Conservation (phyloP, 805 yeast genomes). For the Ogataea thermomethanolica region DNA sequence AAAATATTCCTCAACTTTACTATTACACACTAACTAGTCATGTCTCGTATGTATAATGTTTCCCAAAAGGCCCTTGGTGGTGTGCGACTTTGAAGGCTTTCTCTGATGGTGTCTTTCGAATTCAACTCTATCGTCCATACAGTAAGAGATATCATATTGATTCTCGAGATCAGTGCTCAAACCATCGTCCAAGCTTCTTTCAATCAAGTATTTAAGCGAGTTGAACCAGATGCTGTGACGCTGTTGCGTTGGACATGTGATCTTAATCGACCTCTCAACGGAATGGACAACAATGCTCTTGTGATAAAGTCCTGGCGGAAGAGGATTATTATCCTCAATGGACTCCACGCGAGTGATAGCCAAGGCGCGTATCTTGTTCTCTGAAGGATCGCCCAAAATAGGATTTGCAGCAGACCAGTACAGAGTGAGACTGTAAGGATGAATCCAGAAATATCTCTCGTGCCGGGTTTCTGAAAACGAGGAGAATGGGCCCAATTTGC, state of each 20-base stretch:
- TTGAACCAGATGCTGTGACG: constrained; percentile 91
- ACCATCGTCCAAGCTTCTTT: constrained; percentile 58
- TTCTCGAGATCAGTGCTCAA: constrained; percentile 44
- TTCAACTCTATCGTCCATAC: constrained; percentile 27
- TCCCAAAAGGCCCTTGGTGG: constrained; percentile 17
- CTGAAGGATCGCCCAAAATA: constrained; percentile 61
- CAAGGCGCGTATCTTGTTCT: constrained; percentile 68
- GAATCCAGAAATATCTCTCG: constrained; percentile 93
- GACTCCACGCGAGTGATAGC: constrained; percentile 78
- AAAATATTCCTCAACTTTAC: background rate
- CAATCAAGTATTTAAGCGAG: constrained; percentile 71
- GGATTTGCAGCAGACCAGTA: constrained; percentile 90
- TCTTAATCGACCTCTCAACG: constrained; percentile 55
- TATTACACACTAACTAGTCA: background rate
- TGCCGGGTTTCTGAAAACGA: constrained; percentile 78
- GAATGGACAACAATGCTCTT: constrained; percentile 78
- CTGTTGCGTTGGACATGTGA: constrained; percentile 84
- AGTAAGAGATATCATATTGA: constrained; percentile 29
- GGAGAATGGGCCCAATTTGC: constrained; percentile 71
- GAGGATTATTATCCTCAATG: constrained; percentile 78
- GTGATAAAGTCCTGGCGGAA: constrained; percentile 85
- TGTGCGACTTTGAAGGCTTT: constrained; percentile 18
- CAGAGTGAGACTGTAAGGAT: constrained; percentile 86
- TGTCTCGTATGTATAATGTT: constrained; percentile 10
- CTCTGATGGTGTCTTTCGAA: constrained; percentile 31